Evolutionary conservation across 2,329 filamentous ascomycete genomes (phyloP), one percentile per base, ranked within the genome.

Genomic region (Biscogniauxia sp.): DNA sequence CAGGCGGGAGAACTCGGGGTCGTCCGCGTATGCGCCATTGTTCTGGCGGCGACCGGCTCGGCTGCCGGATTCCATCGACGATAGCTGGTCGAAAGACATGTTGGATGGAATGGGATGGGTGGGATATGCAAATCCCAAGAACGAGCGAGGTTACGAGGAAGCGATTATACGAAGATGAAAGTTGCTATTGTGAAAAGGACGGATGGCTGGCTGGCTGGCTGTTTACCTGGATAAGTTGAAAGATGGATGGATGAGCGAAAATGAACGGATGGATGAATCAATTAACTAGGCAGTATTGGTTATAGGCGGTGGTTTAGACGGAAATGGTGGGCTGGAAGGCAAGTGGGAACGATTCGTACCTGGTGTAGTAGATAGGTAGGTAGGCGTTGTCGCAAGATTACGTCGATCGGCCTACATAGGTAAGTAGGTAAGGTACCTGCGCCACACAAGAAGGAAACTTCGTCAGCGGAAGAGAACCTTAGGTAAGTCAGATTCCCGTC

Each of bases 51-150:
- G 82, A 73, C 90, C 90, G 74, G 90, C 87, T 62, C 86, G 82
- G 65, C 87, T 85, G 64, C 91, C 82, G 67, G 93, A 88, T 80
- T 98, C 94, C 68, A 97, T 83, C 63, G 86, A 89, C 59, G 90
- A 90, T 65, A 95, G 84, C 69, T 92, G 91, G 75, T 97, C 91
- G 79, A 95, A 98, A 19, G 94, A 97, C 94, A 98, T 98, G 61
- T 59, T 55, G 63, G 52, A 9, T 52, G 50, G 37, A 19, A 32
- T 20, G 20, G 53, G 26, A 63, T 49, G 58, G 7, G 15, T n/a
- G 41, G 13, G 23, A 57, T 56, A 50, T 51, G 55, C 53, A 61
- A 61, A 54, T 7, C 37, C 37, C 51, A 53, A 23, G 8, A 13
- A 37, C 58, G 45, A 45, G 54, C 28, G 41, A 28, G 56, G 51